A percentile compares a stretch with the other conserved stretches of the same genome.
Evolutionary conservation across 2,329 filamentous ascomycete genomes (phyloP).

Genomic region (Zymoseptoria pseudotritici): DNA sequence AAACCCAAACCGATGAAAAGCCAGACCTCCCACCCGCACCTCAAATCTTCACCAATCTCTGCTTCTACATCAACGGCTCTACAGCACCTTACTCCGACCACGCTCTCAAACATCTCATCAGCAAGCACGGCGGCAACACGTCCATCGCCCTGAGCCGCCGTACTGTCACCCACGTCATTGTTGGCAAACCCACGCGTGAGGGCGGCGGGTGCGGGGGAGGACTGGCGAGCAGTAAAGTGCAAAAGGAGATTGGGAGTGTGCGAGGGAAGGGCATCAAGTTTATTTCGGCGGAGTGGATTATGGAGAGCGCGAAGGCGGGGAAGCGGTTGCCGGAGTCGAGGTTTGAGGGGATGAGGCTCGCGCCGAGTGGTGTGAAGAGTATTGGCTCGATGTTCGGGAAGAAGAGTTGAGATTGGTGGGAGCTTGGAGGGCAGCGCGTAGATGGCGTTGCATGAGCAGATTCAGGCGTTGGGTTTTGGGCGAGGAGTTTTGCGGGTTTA

Average conservation of each 20-base stretch:
- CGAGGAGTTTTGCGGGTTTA: background rate
- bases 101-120: constrained; percentile 70
- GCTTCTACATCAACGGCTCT: constrained; percentile 81
- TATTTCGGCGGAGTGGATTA: constrained; percentile 73
- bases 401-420: constrained; percentile 3
- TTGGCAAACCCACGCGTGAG: constrained; percentile 49
- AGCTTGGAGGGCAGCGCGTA: too few species aligned
- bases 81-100: constrained; percentile 83
- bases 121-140: constrained; percentile 63
- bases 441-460: too few species aligned
- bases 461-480: background rate
- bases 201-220: constrained; percentile 60
- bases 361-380: constrained; percentile 55
- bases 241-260: constrained; percentile 65
- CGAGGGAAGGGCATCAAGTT: constrained; percentile 68
- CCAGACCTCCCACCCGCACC: constrained; percentile 6
- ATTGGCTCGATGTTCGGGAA: constrained; percentile 39
- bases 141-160: constrained; percentile 64
- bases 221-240: constrained; percentile 68
- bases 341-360: constrained; percentile 59
- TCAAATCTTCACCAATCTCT: constrained; percentile 52
- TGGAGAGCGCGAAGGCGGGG: constrained; percentile 74
- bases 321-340: constrained; percentile 66
- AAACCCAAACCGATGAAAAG: background rate
- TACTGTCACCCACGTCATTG: constrained; percentile 76